These are phyloP conservation scores for Hymenoscyphus linearis DNA, from an alignment of 2,329 filamentous ascomycete genomes.

Conservation along the genomic window DNA sequence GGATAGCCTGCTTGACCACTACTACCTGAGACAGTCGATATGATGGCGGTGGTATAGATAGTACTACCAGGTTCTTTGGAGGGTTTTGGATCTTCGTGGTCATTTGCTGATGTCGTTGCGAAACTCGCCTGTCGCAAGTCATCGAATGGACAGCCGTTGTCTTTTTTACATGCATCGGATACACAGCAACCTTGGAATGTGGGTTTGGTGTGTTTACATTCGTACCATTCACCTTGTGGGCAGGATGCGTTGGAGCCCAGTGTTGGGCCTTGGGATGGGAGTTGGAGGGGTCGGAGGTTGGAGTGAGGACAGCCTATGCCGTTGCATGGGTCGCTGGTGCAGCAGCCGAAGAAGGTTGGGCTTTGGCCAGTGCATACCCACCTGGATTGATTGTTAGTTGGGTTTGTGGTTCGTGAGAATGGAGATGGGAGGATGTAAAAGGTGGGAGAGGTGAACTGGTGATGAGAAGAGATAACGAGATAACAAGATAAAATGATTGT, in stretches of 20 bases:
- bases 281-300: constrained; percentile 14
- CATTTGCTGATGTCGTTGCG: neutral
- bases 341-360: constrained; percentile 19
- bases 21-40: neutral
- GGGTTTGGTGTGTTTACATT: neutral
- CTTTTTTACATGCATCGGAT: neutral
- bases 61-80: neutral
- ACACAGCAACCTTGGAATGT: neutral
- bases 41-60: neutral
- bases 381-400: constrained; percentile 21
- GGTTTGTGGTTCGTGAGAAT: too few relatives aligned
- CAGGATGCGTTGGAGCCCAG: neutral
- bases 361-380: constrained; percentile 18
- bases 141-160: neutral
- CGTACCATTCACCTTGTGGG: neutral
- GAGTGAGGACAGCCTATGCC: constrained; percentile 10
- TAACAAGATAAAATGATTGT: too few relatives aligned
- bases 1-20: neutral
- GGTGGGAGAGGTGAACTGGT: too few relatives aligned
- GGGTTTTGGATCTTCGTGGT: neutral
- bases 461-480: too few relatives aligned
- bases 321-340: constrained; percentile 17
- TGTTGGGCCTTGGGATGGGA: neutral
- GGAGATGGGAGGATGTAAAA: too few relatives aligned
- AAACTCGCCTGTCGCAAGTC: neutral